Conservation (phyloP, 2,329 filamentous ascomycete species). For the Trichoderma semiorbis region DNA sequence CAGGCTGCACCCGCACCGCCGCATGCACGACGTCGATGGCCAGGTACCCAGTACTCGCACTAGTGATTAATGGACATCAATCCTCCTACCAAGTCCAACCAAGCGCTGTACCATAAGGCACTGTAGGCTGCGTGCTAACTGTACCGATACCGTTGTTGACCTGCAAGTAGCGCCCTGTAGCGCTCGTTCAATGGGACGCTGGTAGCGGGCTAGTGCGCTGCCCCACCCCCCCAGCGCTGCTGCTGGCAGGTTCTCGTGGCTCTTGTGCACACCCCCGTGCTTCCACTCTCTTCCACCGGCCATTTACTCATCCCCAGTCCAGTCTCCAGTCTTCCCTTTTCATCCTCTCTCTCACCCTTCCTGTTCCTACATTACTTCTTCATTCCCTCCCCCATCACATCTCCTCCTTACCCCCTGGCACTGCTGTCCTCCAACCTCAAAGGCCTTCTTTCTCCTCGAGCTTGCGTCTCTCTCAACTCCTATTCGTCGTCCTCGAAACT, state of each 20-base stretch:
- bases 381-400: conserved; percentile 27
- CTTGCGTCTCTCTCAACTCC: conserved; percentile 26
- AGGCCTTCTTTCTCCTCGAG: conserved; percentile 37
- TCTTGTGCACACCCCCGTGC: conserved; percentile 22
- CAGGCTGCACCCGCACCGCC: background rate
- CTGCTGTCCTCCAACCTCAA: conserved; percentile 26
- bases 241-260: conserved; percentile 18
- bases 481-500: conserved; percentile 10
- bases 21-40: background rate
- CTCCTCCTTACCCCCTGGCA: conserved; percentile 32
- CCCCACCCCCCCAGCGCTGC: conserved; percentile 11
- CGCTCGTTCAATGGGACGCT: background rate
- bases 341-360: conserved; percentile 29
- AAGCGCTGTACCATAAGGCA: background rate
- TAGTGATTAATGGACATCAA: background rate
- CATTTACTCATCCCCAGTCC: conserved; percentile 18
- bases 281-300: conserved; percentile 34
- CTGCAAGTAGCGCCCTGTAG: background rate
- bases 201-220: background rate
- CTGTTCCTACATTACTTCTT: conserved; percentile 25
- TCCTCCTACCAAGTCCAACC: background rate
- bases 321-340: conserved; percentile 24
- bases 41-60: background rate
- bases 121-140: background rate
- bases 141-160: background rate